Conservation (phyloP, 164 flowering plant species). For the Tetracentron sinense region DNA sequence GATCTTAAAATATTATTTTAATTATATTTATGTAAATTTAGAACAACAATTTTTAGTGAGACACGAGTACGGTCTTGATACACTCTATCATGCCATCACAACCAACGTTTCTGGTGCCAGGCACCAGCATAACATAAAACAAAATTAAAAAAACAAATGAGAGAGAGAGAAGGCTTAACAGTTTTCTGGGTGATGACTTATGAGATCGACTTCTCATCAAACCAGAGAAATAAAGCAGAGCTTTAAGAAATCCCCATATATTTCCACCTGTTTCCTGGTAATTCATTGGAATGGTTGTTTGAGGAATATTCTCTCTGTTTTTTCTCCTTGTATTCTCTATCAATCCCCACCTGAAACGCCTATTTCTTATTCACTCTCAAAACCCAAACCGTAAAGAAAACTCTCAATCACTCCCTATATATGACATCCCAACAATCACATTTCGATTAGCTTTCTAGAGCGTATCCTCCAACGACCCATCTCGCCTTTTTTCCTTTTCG, state of each 20-base stretch:
- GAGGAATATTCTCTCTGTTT: constrained; percentile 2
- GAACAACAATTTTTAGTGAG: too few species aligned
- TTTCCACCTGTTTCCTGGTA: constrained; percentile 7
- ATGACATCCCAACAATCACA: constrained; percentile 19
- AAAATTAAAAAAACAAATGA: neutral
- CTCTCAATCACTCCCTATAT: constrained; percentile 16
- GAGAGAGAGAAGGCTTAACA: neutral
- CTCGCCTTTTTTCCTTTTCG: neutral
- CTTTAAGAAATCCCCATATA: neutral
- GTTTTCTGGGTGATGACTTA: neutral
- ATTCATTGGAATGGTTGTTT: too few species aligned
- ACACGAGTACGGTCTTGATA: too few species aligned
- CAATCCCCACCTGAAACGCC: neutral
- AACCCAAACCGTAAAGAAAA: constrained; percentile 19
- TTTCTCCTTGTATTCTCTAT: neutral
- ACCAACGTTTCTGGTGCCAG: too few species aligned
- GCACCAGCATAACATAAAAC: too few species aligned
- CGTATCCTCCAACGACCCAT: neutral
- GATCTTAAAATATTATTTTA: too few species aligned
- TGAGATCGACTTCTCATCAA: constrained; percentile 27
- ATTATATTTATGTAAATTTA: too few species aligned
- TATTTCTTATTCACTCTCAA: constrained; percentile 8
- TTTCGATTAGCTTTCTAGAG: neutral
- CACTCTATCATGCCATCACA: too few species aligned
- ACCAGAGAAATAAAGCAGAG: constrained; percentile 1